Conservation (phyloP, 1,284 basidiomycete species). For the Dichomitus squalens region DNA sequence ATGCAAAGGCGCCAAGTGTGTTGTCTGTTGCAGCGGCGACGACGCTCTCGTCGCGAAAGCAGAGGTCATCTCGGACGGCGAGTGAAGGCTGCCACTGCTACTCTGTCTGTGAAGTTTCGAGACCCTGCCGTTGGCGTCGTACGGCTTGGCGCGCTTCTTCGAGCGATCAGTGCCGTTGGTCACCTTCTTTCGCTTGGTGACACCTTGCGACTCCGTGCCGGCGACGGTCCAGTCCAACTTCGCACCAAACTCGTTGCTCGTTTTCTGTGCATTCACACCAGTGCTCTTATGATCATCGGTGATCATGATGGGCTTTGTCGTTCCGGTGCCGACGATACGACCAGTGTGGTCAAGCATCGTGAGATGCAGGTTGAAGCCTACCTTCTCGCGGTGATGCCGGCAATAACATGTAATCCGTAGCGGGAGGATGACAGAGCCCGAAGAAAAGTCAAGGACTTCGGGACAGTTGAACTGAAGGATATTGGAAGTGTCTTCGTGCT, state of each 20-base stretch:
- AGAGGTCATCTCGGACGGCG: constrained; percentile 33
- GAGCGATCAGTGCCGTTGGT: constrained; percentile 28
- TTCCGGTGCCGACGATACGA: constrained; percentile 81
- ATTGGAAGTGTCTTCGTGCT: constrained; percentile 75
- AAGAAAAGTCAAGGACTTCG: constrained; percentile 87
- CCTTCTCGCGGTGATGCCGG: constrained; percentile 96
- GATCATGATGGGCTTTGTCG: constrained; percentile 95
- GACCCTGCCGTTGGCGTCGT: constrained; percentile 24
- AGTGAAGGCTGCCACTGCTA: constrained; percentile 35
- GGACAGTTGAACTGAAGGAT: constrained; percentile 97
- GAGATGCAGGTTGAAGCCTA: constrained; percentile 94
- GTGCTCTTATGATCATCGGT: constrained; percentile 98
- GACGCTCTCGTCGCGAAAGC: constrained; percentile 35
- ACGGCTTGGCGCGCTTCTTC: constrained; percentile 37
- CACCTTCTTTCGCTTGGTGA: constrained; percentile 36
- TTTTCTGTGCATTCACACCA: constrained; percentile 35
- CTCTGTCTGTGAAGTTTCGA: constrained; percentile 31
- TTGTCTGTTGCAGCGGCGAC: constrained; percentile 33
- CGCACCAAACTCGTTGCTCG: constrained; percentile 20
- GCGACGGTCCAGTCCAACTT: constrained; percentile 26
- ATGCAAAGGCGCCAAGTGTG: constrained; percentile 25
- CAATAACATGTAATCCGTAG: constrained; percentile 99
- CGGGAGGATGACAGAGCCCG: constrained; percentile 88
- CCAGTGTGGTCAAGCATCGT: constrained; percentile 84
- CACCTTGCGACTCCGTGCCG: constrained; percentile 20